These are phyloP conservation scores for Sordariomycetes sp. DNA, from an alignment of 2,329 filamentous ascomycete species.

Conservation along the genomic window DNA sequence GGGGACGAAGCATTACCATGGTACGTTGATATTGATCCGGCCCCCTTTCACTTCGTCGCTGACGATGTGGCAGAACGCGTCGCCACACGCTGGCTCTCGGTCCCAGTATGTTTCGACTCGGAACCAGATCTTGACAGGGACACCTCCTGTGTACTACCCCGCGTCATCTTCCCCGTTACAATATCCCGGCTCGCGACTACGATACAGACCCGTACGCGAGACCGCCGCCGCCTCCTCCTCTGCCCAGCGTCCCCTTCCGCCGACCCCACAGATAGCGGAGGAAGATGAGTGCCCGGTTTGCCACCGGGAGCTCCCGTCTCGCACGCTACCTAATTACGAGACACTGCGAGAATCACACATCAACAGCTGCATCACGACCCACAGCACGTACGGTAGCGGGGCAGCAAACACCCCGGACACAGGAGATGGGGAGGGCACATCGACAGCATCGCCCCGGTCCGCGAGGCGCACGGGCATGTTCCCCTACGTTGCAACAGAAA, in stretches of 20 bases:
- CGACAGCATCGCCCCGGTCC: constrained; percentile 12
- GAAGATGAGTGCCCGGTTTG: constrained; percentile 74
- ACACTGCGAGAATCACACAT: constrained; percentile 44
- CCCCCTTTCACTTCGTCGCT: background rate
- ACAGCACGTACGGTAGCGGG: constrained; percentile 33
- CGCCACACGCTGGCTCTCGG: constrained; percentile 11
- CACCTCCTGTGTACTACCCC: constrained; percentile 20
- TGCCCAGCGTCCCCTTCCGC: constrained; percentile 22
- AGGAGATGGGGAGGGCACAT: constrained; percentile 9
- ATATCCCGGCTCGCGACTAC: constrained; percentile 1
- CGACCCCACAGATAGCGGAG: constrained; percentile 43
- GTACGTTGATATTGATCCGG: constrained; percentile 17
- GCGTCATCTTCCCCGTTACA: constrained; percentile 8
- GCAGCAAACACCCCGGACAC: constrained; percentile 8
- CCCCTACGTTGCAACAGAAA: constrained; percentile 50
- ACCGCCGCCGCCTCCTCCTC: constrained; percentile 20
- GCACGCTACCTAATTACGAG: constrained; percentile 38
- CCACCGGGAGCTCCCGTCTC: constrained; percentile 54
- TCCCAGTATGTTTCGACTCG: constrained; percentile 15
- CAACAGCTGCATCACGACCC: constrained; percentile 38
- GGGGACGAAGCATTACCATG: constrained; percentile 35
- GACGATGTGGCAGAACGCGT: background rate
- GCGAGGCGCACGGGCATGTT: constrained; percentile 46
- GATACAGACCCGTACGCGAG: constrained; percentile 18
- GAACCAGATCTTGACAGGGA: constrained; percentile 25